phyloP scores from a whole-genome alignment of 208 protist genomes.

The Novymonas esmeraldas region DNA sequence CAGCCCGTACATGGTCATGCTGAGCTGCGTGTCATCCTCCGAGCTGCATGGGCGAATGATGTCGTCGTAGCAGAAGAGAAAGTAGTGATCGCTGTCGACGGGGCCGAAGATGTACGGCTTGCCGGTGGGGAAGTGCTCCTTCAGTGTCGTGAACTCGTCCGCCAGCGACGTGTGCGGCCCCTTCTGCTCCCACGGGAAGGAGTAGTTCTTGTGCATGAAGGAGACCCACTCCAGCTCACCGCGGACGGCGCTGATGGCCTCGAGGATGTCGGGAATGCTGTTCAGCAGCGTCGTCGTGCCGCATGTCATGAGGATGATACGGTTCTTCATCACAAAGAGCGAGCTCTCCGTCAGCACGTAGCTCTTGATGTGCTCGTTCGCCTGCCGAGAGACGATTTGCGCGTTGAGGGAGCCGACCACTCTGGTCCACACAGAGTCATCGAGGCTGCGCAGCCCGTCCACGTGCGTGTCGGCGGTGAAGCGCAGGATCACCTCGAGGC shows the following conservation, averaged over 20 bases:
- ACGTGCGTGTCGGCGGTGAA: slow-evolving; percentile 66
- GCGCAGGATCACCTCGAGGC: slow-evolving; percentile 86
- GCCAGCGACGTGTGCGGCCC: slow-evolving; percentile 83
- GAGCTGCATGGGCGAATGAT: slow-evolving; percentile 65
- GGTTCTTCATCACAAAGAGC: slow-evolving; percentile 93
- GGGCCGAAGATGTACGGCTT: slow-evolving; percentile 91
- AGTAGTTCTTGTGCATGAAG: slow-evolving; percentile 95
- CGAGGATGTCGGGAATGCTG: slow-evolving; percentile 79
- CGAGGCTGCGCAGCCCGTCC: slow-evolving; percentile 67
- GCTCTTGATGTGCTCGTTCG: slow-evolving; percentile 87
- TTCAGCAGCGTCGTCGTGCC: slow-evolving; percentile 94
- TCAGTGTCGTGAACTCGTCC: slow-evolving; percentile 83
- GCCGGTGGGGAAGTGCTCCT: slow-evolving; percentile 78
- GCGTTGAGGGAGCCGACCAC: slow-evolving; percentile 81
- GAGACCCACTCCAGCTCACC: slow-evolving; percentile 89
- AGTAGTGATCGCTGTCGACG: slow-evolving; percentile 93
- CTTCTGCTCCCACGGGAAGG: slow-evolving; percentile 91
- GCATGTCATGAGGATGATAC: slow-evolving; percentile 94
- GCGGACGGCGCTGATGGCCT: slow-evolving; percentile 77
- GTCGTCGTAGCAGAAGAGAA: slow-evolving; percentile 92
- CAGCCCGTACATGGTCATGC: slow-evolving; percentile 93
- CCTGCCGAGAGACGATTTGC: slow-evolving; percentile 84
- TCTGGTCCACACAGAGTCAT: slow-evolving; percentile 66
- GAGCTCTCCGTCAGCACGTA: slow-evolving; percentile 94
- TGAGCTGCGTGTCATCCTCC: slow-evolving; percentile 84